Base-by-base conservation (phyloP, 2,329 filamentous ascomycete species). In the Fusarium succisae region DNA sequence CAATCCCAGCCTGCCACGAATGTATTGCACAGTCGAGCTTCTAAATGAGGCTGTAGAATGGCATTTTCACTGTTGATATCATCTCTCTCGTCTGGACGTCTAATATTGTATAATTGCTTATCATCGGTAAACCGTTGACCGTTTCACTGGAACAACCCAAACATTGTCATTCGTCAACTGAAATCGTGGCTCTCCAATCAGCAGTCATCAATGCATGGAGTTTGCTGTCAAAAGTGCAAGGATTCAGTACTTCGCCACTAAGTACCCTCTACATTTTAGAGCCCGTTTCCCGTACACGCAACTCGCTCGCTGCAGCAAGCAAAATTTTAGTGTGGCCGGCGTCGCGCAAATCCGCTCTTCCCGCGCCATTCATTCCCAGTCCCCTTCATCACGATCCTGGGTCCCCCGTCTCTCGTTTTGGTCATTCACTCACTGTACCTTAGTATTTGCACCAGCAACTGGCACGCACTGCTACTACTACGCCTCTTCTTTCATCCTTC, bases 341-440 rank as follows among this genome's bases (percentile, higher is more conserved):
- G 41, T 59, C 65, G 63, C 45, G 48, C 59, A 62, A 69, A 72
- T 59, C 72, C 72, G 72, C 68, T 65, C 72, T 56, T 69, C 60
- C 72, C 72, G 64, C 56, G 53, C 45, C 72, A 65, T 64, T 64
- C 72, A 54, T 63, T 47, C 58, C 56, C 45, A 62, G 63, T 61
- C 59, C 43, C 47, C 41, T 58, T 56, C 39, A 41, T 56, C 66
- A 51, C 69, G 50, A 50, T 26, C 41, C 66, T 63, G 60, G 53
- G 32, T 28, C 66, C 50, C 59, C 63, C 68, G 37, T 60, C 32
- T 24, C 30, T 61, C 58, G 47, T 56, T 63, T 43, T 66, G 61
- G 53, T 66, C 43, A 64, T 39, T 66, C 47, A 44, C 60, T 55
- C 35, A 37, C 35, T 37, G 17, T 35, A 37, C 15, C 17, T 18